Evolutionary conservation across 176 grass and related monocot genomes (phyloP).

Genomic region (Carex cristatella): DNA sequence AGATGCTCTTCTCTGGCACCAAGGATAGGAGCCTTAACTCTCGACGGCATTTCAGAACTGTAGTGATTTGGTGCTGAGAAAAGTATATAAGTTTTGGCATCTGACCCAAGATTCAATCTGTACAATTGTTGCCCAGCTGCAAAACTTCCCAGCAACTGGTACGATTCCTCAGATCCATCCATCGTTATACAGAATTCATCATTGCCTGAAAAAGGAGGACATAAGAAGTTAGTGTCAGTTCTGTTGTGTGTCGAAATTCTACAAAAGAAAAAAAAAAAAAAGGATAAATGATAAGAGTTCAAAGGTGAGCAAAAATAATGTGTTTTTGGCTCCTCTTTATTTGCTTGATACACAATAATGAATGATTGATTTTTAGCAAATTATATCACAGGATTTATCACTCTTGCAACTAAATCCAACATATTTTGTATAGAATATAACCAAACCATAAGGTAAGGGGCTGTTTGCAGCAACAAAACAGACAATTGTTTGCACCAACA

Average conservation of each 20-base stretch:
- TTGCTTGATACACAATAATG: background rate
- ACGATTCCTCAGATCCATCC: conserved; percentile 70
- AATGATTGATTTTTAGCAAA: background rate
- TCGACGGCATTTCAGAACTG: conserved; percentile 6
- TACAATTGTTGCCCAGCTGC: conserved; percentile 63
- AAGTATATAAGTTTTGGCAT: conserved; percentile 32
- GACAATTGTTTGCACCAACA: too few relatives aligned
- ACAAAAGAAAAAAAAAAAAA: background rate
- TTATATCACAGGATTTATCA: background rate
- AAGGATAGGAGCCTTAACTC: conserved; percentile 44
- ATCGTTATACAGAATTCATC: conserved; percentile 58
- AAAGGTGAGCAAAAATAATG: background rate
- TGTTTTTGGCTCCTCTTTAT: background rate
- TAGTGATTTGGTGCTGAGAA: conserved; percentile 29
- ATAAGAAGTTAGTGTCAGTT: background rate
- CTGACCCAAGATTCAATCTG: conserved; percentile 14
- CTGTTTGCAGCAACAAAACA: too few relatives aligned
- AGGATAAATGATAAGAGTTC: background rate
- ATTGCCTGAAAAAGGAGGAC: conserved; percentile 31
- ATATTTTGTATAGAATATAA: background rate
- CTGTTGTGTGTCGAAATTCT: background rate
- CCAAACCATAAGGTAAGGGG: background rate
- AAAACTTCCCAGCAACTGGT: conserved; percentile 78
- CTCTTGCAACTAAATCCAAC: background rate
- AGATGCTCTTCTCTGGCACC: conserved; percentile 48